Percentiles rank a stretch among this genome's conserved stretches.
phyloP scores from a whole-genome alignment of 1,139 yeast species.

The Blastobotrys petasosporus region DNA sequence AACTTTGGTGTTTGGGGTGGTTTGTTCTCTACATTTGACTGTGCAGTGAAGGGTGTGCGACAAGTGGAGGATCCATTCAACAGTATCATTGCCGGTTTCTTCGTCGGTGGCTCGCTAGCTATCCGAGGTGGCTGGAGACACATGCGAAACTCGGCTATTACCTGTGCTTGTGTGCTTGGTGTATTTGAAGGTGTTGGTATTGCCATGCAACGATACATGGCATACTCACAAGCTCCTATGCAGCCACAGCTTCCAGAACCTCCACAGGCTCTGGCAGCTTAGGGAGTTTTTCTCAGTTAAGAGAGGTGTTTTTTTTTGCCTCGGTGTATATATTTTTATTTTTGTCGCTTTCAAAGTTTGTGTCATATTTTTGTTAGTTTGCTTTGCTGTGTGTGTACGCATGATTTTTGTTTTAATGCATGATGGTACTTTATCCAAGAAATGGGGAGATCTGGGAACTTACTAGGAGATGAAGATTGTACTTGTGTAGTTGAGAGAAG shows the following conservation, averaged over 20 bases:
- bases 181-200: slow-evolving; percentile 98
- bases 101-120: slow-evolving; percentile 97
- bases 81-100: slow-evolving; percentile 96
- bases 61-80: slow-evolving; percentile 98
- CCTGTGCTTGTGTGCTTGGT: slow-evolving; percentile 95
- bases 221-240: slow-evolving; percentile 70
- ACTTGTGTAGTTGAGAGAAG: no score
- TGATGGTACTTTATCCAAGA: no score
- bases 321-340: no score
- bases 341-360: no score
- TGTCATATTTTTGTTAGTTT: no score
- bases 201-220: slow-evolving; percentile 88
- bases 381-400: no score
- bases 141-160: slow-evolving; percentile 92
- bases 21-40: slow-evolving; percentile 87
- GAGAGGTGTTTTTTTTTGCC: background rate
- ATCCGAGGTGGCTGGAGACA: slow-evolving; percentile 99
- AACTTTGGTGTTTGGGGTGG: slow-evolving; percentile 99
- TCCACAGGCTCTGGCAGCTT: slow-evolving; percentile 28
- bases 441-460: no score
- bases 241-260: slow-evolving; percentile 37
- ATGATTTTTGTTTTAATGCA: no score
- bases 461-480: no score
- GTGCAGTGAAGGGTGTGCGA: slow-evolving; percentile 91
- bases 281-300: slow-evolving; percentile 7